A percentile compares a stretch with the other conserved stretches of the same genome.
These are phyloP conservation scores for Oryza officinalis DNA, from an alignment of 176 grass and related monocot genomes.

Conservation along the genomic window DNA sequence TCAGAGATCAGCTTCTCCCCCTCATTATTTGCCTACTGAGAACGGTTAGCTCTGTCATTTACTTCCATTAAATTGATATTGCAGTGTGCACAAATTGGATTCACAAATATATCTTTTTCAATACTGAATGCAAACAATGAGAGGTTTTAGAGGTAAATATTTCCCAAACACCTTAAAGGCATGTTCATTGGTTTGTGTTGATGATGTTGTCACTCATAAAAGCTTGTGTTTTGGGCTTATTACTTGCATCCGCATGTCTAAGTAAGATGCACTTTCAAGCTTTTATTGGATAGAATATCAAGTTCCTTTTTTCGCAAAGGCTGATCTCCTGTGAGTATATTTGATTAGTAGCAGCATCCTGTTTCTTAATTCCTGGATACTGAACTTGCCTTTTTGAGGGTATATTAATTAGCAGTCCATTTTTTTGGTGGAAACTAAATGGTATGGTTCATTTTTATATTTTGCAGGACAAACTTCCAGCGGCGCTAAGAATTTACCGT, in stretches of 20 bases:
- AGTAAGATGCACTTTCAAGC: background rate
- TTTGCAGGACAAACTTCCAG: slow-evolving; percentile 86
- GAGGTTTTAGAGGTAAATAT: slow-evolving; percentile 4
- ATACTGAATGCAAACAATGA: background rate
- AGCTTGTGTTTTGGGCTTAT: slow-evolving; percentile 15
- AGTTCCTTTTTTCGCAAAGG: background rate
- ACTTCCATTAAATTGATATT: slow-evolving; percentile 6
- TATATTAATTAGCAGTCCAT: slow-evolving; percentile 22
- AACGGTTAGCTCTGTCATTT: slow-evolving; percentile 63
- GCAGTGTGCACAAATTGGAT: slow-evolving; percentile 19
- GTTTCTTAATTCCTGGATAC: slow-evolving; percentile 22
- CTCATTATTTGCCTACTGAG: slow-evolving; percentile 91
- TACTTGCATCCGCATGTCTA: background rate
- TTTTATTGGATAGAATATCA: background rate
- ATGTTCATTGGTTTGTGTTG: background rate
- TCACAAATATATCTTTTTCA: background rate
- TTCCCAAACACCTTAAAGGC: background rate
- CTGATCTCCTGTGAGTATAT: background rate
- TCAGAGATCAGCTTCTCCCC: slow-evolving; percentile 87
- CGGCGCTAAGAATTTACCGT: slow-evolving; percentile 85
- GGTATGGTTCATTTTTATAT: slow-evolving; percentile 32
- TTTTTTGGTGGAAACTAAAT: slow-evolving; percentile 25
- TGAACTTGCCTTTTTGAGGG: background rate
- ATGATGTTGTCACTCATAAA: background rate
- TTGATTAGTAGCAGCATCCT: background rate